Conservation (phyloP, 1,284 basidiomycete genomes). For the Microbotryum scabiosae region DNA sequence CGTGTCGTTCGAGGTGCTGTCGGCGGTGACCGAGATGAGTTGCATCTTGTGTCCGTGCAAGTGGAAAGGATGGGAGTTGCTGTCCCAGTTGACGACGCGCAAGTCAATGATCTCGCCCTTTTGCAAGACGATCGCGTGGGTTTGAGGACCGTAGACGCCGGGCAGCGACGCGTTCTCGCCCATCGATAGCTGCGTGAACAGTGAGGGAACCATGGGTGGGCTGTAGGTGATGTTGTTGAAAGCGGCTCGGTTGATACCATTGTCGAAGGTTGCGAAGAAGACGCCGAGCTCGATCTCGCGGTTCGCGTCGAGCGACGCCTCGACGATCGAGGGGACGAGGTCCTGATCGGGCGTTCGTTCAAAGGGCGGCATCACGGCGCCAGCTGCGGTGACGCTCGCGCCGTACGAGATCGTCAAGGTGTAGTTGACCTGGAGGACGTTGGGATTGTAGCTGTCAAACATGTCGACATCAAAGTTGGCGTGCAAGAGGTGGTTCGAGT, state of each 20-base stretch:
- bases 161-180: conserved; percentile 60
- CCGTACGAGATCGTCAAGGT: conserved; percentile 67
- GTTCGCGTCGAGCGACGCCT: conserved; percentile 47
- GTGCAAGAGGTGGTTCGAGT: conserved; percentile 76
- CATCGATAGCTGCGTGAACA: conserved; percentile 67
- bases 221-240: conserved; percentile 53
- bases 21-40: conserved; percentile 50
- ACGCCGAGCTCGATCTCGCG: conserved; percentile 37
- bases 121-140: conserved; percentile 59
- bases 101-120: conserved; percentile 71
- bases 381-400: conserved; percentile 47
- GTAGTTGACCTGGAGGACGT: conserved; percentile 62
- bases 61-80: conserved; percentile 45
- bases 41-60: conserved; percentile 74
- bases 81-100: conserved; percentile 65
- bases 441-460: conserved; percentile 68
- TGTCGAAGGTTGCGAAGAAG: conserved; percentile 55
- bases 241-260: conserved; percentile 68
- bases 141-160: conserved; percentile 63
- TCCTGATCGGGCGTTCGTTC: conserved; percentile 52
- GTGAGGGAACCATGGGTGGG: conserved; percentile 54
- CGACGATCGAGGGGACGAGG: conserved; percentile 53
- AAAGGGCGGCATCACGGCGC: conserved; percentile 44
- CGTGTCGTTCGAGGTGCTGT: conserved; percentile 70
- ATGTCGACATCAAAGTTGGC: conserved; percentile 71